Base-by-base conservation (phyloP, 345 rosid genomes). In the Pugionium dolabratum region DNA sequence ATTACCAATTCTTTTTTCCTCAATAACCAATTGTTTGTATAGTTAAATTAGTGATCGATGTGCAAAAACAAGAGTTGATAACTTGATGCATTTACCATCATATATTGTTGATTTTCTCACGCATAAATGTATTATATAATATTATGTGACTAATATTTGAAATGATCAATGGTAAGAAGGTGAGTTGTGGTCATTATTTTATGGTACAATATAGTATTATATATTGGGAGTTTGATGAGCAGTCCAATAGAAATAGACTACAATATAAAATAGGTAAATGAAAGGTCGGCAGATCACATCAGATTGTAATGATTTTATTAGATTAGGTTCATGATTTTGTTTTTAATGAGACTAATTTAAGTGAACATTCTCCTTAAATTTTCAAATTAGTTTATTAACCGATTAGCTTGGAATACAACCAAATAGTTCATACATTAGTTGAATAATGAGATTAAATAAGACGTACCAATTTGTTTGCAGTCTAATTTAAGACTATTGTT, bases 231-330 rank as follows among this genome's bases (percentile, higher is more conserved):
- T 61, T 69, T 36, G 79, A 72, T 74, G 75, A 52, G 60, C 62
- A 76, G 56, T 71, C 81, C 73, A 77, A 68, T 50, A 52, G 29
- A 80, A 43, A 37, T 44, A 54, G 33, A 67, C 58, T 31, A 66
- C 28, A 73, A 36, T 42, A 50, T 25, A 2, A 11, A 54, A 18
- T 18, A 18, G 18, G 18, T 18, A 18, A 8, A 30, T 30, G 33
- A 66, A 62, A 50, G 78, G 88, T 82, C 85, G 89, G 86, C 78
- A 70, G 84, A 86, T 86, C 78, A 82, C 89, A 78, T 84, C 75
- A 75, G 78, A 86, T 76, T 79, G 74, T 69, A 59, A 86, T 82
- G 82, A 82, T 82, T 82, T 78, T 66, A 68, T 78, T 35, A 81
- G 87, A 81, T 74, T 74, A 67, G 46, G 59, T 79, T 76, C 82